Evolutionary conservation across 1,284 basidiomycete species (phyloP).

Genomic region (Meripilus lineatus): DNA sequence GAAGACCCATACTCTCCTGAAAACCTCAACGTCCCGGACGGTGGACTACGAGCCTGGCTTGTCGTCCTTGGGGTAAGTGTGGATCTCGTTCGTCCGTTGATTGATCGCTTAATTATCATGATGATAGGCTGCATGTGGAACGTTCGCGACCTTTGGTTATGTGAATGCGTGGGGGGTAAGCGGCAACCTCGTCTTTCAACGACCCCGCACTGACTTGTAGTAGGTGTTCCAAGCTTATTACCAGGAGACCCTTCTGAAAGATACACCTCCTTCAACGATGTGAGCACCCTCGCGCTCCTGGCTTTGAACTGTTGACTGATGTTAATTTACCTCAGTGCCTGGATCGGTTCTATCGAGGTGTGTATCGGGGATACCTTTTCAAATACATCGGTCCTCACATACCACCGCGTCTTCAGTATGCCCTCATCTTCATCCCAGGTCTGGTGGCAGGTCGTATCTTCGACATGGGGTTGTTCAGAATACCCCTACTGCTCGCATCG

Average conservation of each 20-base stretch:
- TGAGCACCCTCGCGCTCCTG: slow-evolving; percentile 25
- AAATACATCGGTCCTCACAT: background rate
- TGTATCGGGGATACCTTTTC: slow-evolving; percentile 5
- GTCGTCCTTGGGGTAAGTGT: slow-evolving; percentile 33
- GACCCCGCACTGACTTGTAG: background rate
- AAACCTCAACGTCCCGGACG: slow-evolving; percentile 37
- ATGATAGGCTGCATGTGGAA: slow-evolving; percentile 18
- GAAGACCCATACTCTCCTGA: no score
- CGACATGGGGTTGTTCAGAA: slow-evolving; percentile 42
- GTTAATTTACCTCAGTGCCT: slow-evolving; percentile 40
- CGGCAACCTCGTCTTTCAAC: slow-evolving; percentile 3
- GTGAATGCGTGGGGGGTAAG: slow-evolving; percentile 41
- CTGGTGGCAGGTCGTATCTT: slow-evolving; percentile 45
- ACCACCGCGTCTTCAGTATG: slow-evolving; percentile 24
- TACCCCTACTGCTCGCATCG: slow-evolving; percentile 28
- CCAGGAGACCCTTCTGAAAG: slow-evolving; percentile 28
- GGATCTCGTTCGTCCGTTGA: background rate
- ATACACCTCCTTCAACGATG: slow-evolving; percentile 48
- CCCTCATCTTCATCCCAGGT: slow-evolving; percentile 40
- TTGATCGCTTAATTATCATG: background rate
- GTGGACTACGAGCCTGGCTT: slow-evolving; percentile 36
- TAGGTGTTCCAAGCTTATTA: slow-evolving; percentile 46
- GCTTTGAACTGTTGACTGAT: no score
- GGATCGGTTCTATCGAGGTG: slow-evolving; percentile 73
- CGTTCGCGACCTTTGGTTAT: slow-evolving; percentile 34